phyloP scores from a whole-genome alignment of 2,329 filamentous ascomycete species.

The Camillea tinctor region DNA sequence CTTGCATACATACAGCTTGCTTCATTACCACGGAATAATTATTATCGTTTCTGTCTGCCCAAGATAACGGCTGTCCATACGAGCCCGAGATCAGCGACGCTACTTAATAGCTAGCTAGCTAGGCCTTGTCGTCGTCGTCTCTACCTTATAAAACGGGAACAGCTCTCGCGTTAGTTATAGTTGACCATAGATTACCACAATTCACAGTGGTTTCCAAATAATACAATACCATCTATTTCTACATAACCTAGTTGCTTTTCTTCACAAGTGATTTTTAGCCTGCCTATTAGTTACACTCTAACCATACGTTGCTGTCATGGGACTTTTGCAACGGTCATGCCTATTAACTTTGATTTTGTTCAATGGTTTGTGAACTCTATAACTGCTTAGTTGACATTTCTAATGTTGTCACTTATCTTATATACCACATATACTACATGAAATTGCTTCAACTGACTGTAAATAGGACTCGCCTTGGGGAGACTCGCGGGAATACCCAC shows the following conservation, averaged over 20 bases:
- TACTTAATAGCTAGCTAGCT: neutral
- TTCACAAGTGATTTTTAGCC: too few species aligned
- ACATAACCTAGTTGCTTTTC: too few species aligned
- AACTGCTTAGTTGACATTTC: neutral
- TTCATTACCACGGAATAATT: too few species aligned
- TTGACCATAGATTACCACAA: neutral
- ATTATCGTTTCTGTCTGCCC: neutral
- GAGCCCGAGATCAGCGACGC: neutral
- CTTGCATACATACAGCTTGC: too few species aligned
- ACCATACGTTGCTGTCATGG: conserved; percentile 1
- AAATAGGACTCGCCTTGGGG: conserved; percentile 17
- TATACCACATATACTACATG: too few species aligned
- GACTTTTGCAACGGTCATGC: neutral
- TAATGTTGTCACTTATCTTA: too few species aligned
- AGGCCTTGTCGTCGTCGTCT: too few species aligned
- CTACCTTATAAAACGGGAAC: neutral
- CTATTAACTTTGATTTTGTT: conserved; percentile 10
- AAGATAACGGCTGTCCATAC: neutral
- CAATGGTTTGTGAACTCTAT: conserved; percentile 17
- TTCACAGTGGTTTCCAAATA: neutral
- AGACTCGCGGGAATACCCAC: conserved; percentile 35
- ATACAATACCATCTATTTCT: too few species aligned
- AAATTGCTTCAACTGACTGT: too few species aligned
- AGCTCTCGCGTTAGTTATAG: neutral
- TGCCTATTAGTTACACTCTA: neutral